phyloP scores from a whole-genome alignment of 805 yeast species.

The Sugiyamaella boreocaroliniensis region DNA sequence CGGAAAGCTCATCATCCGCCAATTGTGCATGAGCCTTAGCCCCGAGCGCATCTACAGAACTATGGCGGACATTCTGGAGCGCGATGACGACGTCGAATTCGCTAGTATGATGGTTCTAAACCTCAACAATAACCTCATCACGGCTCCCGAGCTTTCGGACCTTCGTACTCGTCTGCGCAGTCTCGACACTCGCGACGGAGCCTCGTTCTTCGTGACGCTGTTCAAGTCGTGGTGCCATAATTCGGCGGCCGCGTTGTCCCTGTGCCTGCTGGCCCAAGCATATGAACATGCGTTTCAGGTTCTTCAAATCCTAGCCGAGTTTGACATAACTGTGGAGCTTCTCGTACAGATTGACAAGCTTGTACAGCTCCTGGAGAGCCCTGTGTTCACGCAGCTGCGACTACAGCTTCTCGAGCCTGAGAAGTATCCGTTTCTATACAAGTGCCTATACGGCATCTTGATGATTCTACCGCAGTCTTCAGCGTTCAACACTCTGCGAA shows the following conservation, averaged over 20 bases:
- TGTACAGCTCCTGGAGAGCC: conserved; percentile 86
- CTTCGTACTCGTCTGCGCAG: conserved; percentile 63
- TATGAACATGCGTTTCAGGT: conserved; percentile 84
- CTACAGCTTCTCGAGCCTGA: conserved; percentile 86
- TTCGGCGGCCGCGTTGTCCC: conserved; percentile 78
- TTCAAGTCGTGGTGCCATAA: conserved; percentile 91
- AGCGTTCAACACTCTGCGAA: conserved; percentile 76
- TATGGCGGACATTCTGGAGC: conserved; percentile 64
- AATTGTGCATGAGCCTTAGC: conserved; percentile 71
- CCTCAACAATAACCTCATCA: conserved; percentile 74
- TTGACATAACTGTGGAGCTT: conserved; percentile 71
- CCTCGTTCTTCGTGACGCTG: conserved; percentile 62
- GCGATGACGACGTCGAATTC: conserved; percentile 58
- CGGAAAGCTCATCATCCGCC: conserved; percentile 78
- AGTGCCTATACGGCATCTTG: conserved; percentile 82
- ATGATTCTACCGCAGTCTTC: conserved; percentile 93
- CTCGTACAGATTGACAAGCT: conserved; percentile 82
- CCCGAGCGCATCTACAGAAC: conserved; percentile 80
- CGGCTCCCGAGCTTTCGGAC: conserved; percentile 71
- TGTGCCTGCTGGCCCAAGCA: conserved; percentile 79
- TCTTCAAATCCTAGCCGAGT: conserved; percentile 69
- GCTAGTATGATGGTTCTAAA: conserved; percentile 79
- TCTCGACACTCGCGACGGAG: conserved; percentile 57
- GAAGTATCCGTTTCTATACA: conserved; percentile 69
- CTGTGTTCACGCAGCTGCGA: conserved; percentile 80